phyloP scores from a whole-genome alignment of 768 basidiomycete genomes.

The Pulveroboletus sp. region DNA sequence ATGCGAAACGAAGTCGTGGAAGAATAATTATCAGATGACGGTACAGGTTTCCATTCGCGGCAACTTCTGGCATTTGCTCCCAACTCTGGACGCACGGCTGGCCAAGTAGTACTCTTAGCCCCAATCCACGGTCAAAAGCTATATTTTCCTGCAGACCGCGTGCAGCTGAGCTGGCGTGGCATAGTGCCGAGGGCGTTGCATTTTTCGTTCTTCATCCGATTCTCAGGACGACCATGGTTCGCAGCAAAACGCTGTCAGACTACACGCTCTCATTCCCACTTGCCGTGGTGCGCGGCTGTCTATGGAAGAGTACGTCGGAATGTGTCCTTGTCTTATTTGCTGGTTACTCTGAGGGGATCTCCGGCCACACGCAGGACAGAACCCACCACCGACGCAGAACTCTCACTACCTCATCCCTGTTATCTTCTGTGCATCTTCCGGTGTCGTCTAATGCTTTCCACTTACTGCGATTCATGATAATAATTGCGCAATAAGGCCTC shows the following conservation, averaged over 20 bases:
- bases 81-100: too few relatives aligned
- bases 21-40: conserved; percentile 1
- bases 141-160: background rate
- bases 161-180: background rate
- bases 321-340: background rate
- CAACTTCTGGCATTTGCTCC: background rate
- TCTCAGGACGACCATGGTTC: background rate
- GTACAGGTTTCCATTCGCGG: conserved; percentile 3
- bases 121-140: background rate
- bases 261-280: too few relatives aligned
- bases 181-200: background rate
- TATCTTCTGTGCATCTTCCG: background rate
- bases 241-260: background rate
- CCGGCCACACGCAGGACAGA: background rate
- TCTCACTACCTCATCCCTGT: background rate
- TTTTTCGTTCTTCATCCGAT: background rate
- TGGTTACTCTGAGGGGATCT: background rate
- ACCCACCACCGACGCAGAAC: background rate
- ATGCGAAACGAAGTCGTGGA: conserved; percentile 16
- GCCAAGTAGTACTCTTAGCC: too few relatives aligned
- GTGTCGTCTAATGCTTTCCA: background rate
- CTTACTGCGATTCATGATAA: conserved; percentile 1
- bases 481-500: conserved; percentile 2
- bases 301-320: too few relatives aligned
- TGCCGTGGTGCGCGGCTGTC: too few relatives aligned